phyloP scores from a whole-genome alignment of 1,139 yeast genomes.

The Kluyveromyces sp. region DNA sequence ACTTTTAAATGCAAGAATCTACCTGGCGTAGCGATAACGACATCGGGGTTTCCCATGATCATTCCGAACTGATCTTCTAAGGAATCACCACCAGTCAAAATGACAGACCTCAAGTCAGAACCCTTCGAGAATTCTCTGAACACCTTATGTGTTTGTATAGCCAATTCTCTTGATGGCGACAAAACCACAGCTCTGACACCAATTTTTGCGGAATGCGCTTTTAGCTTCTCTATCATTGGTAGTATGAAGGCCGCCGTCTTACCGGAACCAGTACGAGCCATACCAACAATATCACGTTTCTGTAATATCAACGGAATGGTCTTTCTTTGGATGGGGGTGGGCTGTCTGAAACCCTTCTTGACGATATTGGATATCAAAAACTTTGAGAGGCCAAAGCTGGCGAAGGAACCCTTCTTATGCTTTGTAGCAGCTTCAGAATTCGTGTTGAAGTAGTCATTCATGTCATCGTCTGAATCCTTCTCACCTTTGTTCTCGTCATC shows the following conservation, averaged over 20 bases:
- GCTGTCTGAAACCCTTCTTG: constrained; percentile 85
- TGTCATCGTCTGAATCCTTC: constrained; percentile 43
- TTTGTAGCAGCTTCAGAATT: constrained; percentile 45
- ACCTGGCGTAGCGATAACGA: constrained; percentile 96
- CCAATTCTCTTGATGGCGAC: constrained; percentile 86
- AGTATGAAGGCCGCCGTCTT: constrained; percentile 96
- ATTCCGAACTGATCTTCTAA: constrained; percentile 90
- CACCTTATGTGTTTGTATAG: constrained; percentile 82
- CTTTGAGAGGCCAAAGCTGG: constrained; percentile 82
- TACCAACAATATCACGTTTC: constrained; percentile 91
- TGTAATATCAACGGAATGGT: constrained; percentile 86
- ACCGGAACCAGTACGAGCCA: constrained; percentile 99
- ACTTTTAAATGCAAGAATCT: constrained; percentile 91
- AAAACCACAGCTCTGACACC: constrained; percentile 85
- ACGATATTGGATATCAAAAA: constrained; percentile 60
- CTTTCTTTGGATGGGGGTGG: constrained; percentile 96
- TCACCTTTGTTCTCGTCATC: constrained; percentile 48
- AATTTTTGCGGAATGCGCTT: constrained; percentile 75
- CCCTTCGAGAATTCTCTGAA: constrained; percentile 84
- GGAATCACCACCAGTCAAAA: constrained; percentile 95
- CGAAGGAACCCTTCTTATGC: constrained; percentile 78
- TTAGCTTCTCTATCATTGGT: constrained; percentile 82
- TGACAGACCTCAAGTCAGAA: constrained; percentile 70
- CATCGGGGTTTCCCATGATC: constrained; percentile 93
- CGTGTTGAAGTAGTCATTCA: constrained; percentile 38